Base-by-base conservation (phyloP, 139 green algal genomes). In the Yamagishiella unicocca region DNA sequence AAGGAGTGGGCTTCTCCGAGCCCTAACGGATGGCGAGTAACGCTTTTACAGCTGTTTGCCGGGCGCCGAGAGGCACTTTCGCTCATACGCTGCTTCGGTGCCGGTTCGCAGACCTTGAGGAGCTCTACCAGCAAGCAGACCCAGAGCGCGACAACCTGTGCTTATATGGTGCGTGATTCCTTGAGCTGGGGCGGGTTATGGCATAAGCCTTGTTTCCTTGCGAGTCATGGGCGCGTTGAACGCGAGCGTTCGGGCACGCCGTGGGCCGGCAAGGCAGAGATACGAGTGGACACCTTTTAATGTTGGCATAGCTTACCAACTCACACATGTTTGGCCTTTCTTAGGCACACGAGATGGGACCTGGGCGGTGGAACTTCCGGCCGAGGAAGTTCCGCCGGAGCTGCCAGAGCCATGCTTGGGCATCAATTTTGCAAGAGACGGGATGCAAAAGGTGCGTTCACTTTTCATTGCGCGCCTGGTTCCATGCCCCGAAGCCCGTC, bases 101-200 rank as follows among this genome's bases (percentile, higher is more conserved):
- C 46, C 38, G 46, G 17, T 31, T n/a, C 71, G 76, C 91, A 95
- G 93, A 95, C 43, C 85, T 94, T n/a, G 95, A 98, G 25, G 89
- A 91, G 19, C 95, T 99, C 14, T 98, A 96, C 76, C 82, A 92
- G 3, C 68, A 92, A 2, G 97, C 93, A 67, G 94, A 98, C 70
- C 97, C 98, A 6, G 95, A 98, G 45, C 93, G 93, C 43, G 98
- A 99, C n/a, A 99, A 99, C 90, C 91, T 99, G 38, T 99, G 97
- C 87, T 90, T 99, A 24, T 99, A 99, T 90, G 97, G 95, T 97
- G 80, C 27, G 43, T 73, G 29, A 68, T 12, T 66, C 22, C 61
- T 58, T 42, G 27, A n/a, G n/a, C n/a, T n/a, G n/a, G 42, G 25
- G 19, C 50, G 50, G 50, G 50, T 58, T 58, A 58, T 25, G 50